phyloP scores from a whole-genome alignment of 2,329 filamentous ascomycete genomes.

The Grosmannia serpens region DNA sequence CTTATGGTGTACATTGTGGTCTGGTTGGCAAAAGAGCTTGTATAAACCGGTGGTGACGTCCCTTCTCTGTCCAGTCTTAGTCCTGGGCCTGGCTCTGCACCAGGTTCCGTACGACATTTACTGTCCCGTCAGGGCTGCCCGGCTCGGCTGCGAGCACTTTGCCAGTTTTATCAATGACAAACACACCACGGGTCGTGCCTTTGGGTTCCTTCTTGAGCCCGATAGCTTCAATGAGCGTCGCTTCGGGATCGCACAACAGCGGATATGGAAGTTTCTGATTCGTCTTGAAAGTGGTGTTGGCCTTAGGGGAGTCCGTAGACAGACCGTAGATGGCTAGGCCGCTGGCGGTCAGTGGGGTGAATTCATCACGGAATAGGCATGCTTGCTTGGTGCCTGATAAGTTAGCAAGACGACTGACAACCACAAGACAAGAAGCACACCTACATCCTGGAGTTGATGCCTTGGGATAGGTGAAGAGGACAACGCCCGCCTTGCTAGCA shows the following conservation, averaged over 20 bases:
- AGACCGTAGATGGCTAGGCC: constrained; percentile 86
- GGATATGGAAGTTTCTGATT: constrained; percentile 86
- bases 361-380: constrained; percentile 83
- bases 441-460: constrained; percentile 91
- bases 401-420: neutral
- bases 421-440: constrained; percentile 19
- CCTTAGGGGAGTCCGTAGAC: constrained; percentile 75
- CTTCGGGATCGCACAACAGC: constrained; percentile 71
- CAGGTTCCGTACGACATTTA: constrained; percentile 64
- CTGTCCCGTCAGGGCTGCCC: constrained; percentile 67
- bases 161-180: constrained; percentile 71
- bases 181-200: constrained; percentile 76
- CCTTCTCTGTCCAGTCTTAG: neutral
- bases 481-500: constrained; percentile 73
- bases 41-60: neutral
- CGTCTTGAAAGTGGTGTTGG: constrained; percentile 84
- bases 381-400: constrained; percentile 75
- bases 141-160: constrained; percentile 60
- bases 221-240: constrained; percentile 68
- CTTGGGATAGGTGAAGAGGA: constrained; percentile 91
- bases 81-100: constrained; percentile 26
- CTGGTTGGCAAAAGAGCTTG: neutral
- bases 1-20: neutral
- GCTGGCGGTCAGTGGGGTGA: constrained; percentile 61
- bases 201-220: constrained; percentile 72